Percentiles rank a stretch among this genome's conserved stretches.
phyloP scores from a whole-genome alignment of 1,284 basidiomycete genomes.

The Rhodofomes roseus region DNA sequence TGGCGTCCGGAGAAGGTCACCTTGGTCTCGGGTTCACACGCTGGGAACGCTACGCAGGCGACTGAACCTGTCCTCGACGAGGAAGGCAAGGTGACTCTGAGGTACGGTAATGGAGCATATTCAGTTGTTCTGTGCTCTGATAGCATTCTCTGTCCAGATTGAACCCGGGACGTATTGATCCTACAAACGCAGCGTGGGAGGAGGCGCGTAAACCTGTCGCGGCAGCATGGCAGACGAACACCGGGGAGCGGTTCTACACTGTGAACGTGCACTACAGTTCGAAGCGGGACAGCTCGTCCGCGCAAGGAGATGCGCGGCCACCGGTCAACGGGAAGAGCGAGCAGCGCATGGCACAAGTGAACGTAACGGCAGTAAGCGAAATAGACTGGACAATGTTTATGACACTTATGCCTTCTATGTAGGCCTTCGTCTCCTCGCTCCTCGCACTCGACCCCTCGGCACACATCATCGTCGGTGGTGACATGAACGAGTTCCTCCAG shows the following conservation, averaged over 20 bases:
- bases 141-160: constrained; percentile 34
- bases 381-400: background rate
- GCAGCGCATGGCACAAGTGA: constrained; percentile 47
- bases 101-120: constrained; percentile 4
- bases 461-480: constrained; percentile 54
- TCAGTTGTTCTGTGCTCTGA: background rate
- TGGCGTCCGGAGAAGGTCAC: constrained; percentile 28
- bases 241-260: constrained; percentile 49
- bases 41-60: constrained; percentile 23
- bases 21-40: constrained; percentile 17
- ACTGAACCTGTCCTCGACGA: constrained; percentile 16
- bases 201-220: constrained; percentile 60
- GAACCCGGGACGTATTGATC: constrained; percentile 64
- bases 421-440: constrained; percentile 51
- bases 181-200: constrained; percentile 53
- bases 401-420: background rate
- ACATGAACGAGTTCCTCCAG: constrained; percentile 62
- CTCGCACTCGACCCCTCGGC: constrained; percentile 42
- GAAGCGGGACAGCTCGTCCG: constrained; percentile 54
- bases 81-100: constrained; percentile 18
- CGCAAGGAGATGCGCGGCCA: constrained; percentile 53
- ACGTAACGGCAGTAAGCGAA: constrained; percentile 41
- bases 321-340: constrained; percentile 54
- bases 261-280: constrained; percentile 60
- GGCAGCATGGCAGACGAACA: constrained; percentile 49